These are phyloP conservation scores for Pyrenophora tritici-repentis DNA, from an alignment of 2,329 filamentous ascomycete genomes.

Conservation along the genomic window DNA sequence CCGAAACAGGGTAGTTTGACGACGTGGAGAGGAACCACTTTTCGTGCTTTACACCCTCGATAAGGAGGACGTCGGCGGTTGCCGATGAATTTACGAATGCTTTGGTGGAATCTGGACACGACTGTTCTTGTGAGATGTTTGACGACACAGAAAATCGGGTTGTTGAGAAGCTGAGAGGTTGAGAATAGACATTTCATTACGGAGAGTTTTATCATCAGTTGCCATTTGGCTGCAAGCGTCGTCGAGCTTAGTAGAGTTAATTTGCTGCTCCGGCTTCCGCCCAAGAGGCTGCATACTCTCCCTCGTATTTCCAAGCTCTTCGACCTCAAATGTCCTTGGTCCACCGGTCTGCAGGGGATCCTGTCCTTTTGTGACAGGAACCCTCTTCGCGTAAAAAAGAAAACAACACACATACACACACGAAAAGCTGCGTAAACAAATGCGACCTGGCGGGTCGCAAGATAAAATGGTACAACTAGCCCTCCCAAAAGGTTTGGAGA, in stretches of 20 bases:
- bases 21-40: too few relatives aligned
- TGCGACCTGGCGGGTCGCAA: constrained; percentile 1
- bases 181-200: constrained; percentile 18
- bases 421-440: constrained; percentile 8
- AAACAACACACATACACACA: neutral
- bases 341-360: neutral
- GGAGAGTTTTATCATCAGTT: constrained; percentile 11
- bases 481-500: neutral
- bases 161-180: neutral
- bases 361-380: neutral
- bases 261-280: neutral
- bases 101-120: neutral
- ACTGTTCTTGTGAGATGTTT: neutral
- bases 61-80: constrained; percentile 6
- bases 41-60: neutral
- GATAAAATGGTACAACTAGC: constrained; percentile 11
- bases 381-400: constrained; percentile 1
- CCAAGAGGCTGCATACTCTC: neutral
- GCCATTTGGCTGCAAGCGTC: constrained; percentile 1
- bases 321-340: neutral
- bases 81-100: neutral
- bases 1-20: constrained; percentile 9
- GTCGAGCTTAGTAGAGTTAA: constrained; percentile 1
- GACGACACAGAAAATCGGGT: too few relatives aligned
- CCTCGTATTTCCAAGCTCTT: neutral